Base-by-base conservation (phyloP, 2,329 filamentous ascomycete genomes). In the Bipolaris zeicola region DNA sequence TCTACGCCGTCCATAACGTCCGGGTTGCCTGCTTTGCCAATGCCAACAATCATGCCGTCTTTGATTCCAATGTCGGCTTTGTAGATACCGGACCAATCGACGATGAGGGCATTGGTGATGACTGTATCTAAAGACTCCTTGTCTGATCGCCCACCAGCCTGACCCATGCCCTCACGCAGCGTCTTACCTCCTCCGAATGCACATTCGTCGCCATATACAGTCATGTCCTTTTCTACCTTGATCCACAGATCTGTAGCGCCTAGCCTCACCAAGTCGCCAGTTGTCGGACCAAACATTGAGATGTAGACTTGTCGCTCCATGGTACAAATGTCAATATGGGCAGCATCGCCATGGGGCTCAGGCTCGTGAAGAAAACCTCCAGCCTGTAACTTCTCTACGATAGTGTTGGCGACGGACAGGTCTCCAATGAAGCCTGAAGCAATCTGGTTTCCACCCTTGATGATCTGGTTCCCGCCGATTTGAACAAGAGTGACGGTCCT, bases 61-160 rank as follows among this genome's bases (percentile, higher is more conserved):
- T 96, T 96, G 75, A 98, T 88, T 26, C 94, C 94, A 72, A 98
- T 96, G 75, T 98, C 94, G 5, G 93, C 94, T 79, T 98, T 98
- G 82, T 91, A 96, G 70, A 98, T 96, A 45, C 94, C 94, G 1
- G 85, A 89, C 85, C 89, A 96, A 78, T 98, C 94, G 18, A 98
- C 83, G 36, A 98, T 89, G 62, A 98, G 79, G 5, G 93, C 94
- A 69, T 97, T 98, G 1, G 88, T 91, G 57, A 98, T 86, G 22
- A 96, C 91, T 44, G 94, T 85, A 73, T 98, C 94, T 56, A 97
- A 79, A 22, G 86, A 87, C 22, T 93, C 87, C 2, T 82, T 80
- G 67, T 94, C 89, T 0, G 84, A 78, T 41, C 91, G 83, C 4
- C 91, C 93, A 22, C 88, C 89, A 5, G 92, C 91, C 79, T 97